These are phyloP conservation scores for Botryosphaeria dothidea DNA, from an alignment of 2,329 filamentous ascomycete species.

Conservation along the genomic window DNA sequence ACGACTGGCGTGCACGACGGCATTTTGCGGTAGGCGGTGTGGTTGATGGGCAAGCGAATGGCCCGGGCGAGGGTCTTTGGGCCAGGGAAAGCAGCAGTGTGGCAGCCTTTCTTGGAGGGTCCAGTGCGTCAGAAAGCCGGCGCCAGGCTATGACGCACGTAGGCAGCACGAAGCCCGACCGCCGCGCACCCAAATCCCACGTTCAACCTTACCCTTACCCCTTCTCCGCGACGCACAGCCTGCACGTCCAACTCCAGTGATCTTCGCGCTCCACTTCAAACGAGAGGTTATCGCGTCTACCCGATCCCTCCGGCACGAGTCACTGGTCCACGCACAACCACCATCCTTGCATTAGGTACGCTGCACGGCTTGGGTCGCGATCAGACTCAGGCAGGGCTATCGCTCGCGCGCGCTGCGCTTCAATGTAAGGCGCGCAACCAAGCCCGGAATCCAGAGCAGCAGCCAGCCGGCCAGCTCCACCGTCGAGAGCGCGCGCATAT, in stretches of 20 bases:
- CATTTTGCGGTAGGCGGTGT: background rate
- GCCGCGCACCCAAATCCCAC: background rate
- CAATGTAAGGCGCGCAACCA: constrained; percentile 1
- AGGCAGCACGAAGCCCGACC: background rate
- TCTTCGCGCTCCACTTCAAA: background rate
- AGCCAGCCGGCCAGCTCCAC: constrained; percentile 7
- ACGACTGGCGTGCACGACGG: no score
- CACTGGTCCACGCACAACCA: background rate
- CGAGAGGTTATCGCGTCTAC: background rate
- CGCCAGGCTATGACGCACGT: no score
- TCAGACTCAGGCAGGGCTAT: background rate
- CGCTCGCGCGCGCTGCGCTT: background rate
- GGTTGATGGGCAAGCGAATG: no score
- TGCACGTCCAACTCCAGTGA: background rate
- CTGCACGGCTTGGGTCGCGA: background rate
- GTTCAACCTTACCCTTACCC: background rate
- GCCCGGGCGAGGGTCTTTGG: no score
- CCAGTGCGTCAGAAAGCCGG: no score
- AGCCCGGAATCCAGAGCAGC: background rate
- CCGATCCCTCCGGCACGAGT: background rate
- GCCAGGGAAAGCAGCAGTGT: no score
- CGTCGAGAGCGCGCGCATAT: background rate
- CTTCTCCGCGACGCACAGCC: background rate
- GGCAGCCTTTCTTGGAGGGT: no score
- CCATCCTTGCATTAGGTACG: background rate